These are phyloP conservation scores for Kodamaea kakaduensis DNA, from an alignment of 805 yeast genomes.

Conservation along the genomic window DNA sequence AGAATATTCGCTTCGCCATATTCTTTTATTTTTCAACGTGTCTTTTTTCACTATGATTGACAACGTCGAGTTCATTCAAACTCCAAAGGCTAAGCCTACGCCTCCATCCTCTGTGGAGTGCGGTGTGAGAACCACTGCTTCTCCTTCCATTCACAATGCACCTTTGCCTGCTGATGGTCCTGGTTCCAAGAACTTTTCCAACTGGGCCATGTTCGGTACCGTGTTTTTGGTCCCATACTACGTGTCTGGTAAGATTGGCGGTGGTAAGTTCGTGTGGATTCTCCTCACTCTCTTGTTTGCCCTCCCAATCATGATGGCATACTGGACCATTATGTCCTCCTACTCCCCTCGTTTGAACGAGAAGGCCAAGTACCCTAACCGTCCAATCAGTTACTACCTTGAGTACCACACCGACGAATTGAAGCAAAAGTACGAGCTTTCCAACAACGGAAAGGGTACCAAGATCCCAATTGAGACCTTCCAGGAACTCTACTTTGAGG, in stretches of 20 bases:
- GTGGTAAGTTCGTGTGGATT: slow-evolving; percentile 64
- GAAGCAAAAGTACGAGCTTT: slow-evolving; percentile 26
- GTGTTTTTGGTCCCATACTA: slow-evolving; percentile 58
- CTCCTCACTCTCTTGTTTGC: slow-evolving; percentile 53
- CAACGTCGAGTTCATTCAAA: slow-evolving; percentile 52
- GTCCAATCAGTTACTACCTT: slow-evolving; percentile 73
- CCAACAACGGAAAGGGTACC: slow-evolving; percentile 53
- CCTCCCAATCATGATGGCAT: slow-evolving; percentile 73
- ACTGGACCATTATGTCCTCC: slow-evolving; percentile 76
- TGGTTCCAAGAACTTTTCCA: slow-evolving; percentile 72
- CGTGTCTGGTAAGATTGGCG: slow-evolving; percentile 61
- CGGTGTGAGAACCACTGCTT: slow-evolving; percentile 37
- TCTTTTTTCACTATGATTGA: slow-evolving; percentile 26
- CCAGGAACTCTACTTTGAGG: slow-evolving; percentile 81
- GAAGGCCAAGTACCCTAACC: slow-evolving; percentile 69
- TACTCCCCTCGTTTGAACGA: slow-evolving; percentile 79
- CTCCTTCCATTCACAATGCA: slow-evolving; percentile 78
- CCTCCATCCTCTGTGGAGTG: slow-evolving; percentile 28
- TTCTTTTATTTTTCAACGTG: background rate
- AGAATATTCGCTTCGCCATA: too few relatives aligned
- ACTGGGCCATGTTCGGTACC: slow-evolving; percentile 47
- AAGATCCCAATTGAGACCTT: slow-evolving; percentile 92
- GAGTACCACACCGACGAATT: slow-evolving; percentile 70
- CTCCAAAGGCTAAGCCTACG: slow-evolving; percentile 48
- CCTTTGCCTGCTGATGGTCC: slow-evolving; percentile 92